Conservation (phyloP, 1,139 yeast genomes). For the Scheffersomyces stambukii region DNA sequence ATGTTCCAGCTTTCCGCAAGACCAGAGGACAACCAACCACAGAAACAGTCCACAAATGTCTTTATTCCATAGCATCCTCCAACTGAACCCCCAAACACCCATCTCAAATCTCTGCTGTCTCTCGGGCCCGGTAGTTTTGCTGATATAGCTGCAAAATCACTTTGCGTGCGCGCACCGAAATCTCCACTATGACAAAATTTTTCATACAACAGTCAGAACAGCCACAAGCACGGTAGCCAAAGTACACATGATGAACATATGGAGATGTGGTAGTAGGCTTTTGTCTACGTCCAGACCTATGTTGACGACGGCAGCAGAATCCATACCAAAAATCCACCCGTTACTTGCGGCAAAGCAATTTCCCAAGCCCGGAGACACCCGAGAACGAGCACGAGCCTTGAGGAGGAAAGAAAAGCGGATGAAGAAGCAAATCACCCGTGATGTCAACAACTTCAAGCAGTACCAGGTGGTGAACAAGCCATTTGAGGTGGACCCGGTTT, state of each 20-base stretch:
- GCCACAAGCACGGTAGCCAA: background rate
- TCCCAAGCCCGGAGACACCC: constrained; percentile 21
- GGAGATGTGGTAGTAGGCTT: constrained; percentile 15
- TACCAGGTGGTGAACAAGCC: constrained; percentile 28
- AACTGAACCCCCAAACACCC: too few species aligned
- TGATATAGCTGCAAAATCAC: too few species aligned
- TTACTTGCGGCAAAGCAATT: constrained; percentile 31
- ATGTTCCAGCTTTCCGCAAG: too few species aligned
- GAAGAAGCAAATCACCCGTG: constrained; percentile 42
- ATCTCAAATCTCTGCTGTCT: too few species aligned
- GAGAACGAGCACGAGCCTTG: constrained; percentile 32
- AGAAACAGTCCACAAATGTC: too few species aligned
- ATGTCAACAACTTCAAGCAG: constrained; percentile 44
- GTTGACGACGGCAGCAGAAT: constrained; percentile 2
- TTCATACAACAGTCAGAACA: too few species aligned
- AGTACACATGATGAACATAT: constrained; percentile 12
- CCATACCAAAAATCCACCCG: constrained; percentile 1
- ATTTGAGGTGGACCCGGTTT: constrained; percentile 64
- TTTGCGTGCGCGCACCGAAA: too few species aligned
- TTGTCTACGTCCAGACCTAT: constrained; percentile 16
- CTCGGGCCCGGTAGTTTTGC: too few species aligned
- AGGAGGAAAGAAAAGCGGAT: constrained; percentile 40
- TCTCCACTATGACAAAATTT: too few species aligned
- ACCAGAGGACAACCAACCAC: too few species aligned
- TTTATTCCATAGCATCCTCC: too few species aligned